Conservation (phyloP, 768 basidiomycete species). For the Hygrocybe punicea region DNA sequence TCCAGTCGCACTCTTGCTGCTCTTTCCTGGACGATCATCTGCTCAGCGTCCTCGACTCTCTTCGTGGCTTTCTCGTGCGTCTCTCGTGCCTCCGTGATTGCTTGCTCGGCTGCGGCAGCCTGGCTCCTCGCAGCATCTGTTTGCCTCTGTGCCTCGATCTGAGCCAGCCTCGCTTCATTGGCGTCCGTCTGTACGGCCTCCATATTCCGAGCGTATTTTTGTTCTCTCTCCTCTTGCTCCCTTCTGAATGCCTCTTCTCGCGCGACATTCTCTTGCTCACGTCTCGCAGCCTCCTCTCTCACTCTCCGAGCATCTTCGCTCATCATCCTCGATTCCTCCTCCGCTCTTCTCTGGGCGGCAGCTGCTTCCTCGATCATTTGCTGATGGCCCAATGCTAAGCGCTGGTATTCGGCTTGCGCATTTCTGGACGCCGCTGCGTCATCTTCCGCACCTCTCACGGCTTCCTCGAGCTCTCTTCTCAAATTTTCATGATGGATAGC, state of each 20-base stretch:
- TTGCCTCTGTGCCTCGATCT: conserved; percentile 11
- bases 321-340: background rate
- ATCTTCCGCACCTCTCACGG: background rate
- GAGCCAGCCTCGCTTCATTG: conserved; percentile 9
- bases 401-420: background rate
- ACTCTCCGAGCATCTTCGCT: conserved; percentile 3
- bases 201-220: conserved; percentile 11
- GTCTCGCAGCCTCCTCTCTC: conserved; percentile 19
- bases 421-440: background rate
- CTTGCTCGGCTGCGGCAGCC: conserved; percentile 12
- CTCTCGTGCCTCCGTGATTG: conserved; percentile 10
- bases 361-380: background rate
- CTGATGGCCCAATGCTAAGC: background rate
- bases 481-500: background rate
- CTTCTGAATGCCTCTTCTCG: conserved; percentile 2
- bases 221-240: conserved; percentile 5
- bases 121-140: conserved; percentile 8
- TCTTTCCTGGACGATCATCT: conserved; percentile 11
- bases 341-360: background rate
- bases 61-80: conserved; percentile 10
- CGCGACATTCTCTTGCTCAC: conserved; percentile 10
- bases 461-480: conserved; percentile 1
- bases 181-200: conserved; percentile 15
- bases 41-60: conserved; percentile 9
- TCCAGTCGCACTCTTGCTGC: conserved; percentile 12